Base-by-base conservation (phyloP, 1,139 yeast genomes). In the Candida sp. region DNA sequence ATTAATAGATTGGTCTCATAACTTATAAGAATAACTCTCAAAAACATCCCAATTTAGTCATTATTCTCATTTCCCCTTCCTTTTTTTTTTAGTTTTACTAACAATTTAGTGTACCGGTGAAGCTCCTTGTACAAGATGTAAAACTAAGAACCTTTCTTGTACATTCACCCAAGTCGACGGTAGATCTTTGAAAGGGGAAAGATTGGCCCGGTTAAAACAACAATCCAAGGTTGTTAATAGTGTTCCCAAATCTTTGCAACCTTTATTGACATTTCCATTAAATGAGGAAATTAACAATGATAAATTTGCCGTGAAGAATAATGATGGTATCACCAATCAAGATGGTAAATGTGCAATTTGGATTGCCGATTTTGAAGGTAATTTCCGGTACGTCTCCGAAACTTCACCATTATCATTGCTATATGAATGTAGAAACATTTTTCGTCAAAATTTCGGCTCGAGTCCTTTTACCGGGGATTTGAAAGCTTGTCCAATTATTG, bases 381-480 rank as follows among this genome's bases (percentile, higher is more conserved):
- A 57, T 3, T 54, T 59, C n/a, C 43, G 61, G 25, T 61, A 58
- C 44, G 55, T 61, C 45, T 64, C 64, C 19, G 65, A 59, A 43
- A 58, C 63, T n/a, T 55, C 62, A 43, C 63, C 64, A 0, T 49
- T 61, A 21, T 25, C 67, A 5, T 47, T 52, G 7, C 49, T 61
- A 22, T 57, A 56, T 40, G 64, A 60, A 44, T 54, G 62, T 2
- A 48, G 64, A 42, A 58, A 54, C 36, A 54, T 60, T n/a, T 58
- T 58, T 47, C 45, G 47, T 29, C 51, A 51, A 35, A 48, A 47
- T 29, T 49, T 50, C 6, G 36, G 39, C 27, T 43, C 52, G 4
- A 49, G 48, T 19, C 22, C 19, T 22, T 66, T 70, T 44, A 64
- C 72, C 0, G 64, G 62, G 38, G 72, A 70, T 43, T 66, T 70